These are phyloP conservation scores for Epichloe typhina DNA, from an alignment of 2,329 filamentous ascomycete genomes.

Conservation along the genomic window DNA sequence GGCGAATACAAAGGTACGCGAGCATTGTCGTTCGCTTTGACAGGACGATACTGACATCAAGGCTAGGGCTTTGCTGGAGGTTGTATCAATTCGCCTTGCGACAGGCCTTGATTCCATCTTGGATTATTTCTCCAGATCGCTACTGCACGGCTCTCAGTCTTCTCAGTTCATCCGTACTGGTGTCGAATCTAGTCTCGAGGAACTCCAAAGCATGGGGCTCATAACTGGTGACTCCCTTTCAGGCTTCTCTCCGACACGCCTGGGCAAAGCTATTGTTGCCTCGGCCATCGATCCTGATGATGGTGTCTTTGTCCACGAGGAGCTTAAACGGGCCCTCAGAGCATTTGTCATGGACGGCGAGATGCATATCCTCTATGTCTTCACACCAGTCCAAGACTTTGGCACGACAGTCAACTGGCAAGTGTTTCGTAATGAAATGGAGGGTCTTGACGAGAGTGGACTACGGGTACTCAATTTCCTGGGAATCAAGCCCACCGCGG, in stretches of 20 bases:
- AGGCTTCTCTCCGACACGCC: slow-evolving; percentile 46
- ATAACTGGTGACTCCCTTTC: slow-evolving; percentile 35
- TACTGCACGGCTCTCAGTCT: slow-evolving; percentile 47
- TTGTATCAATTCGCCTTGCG: slow-evolving; percentile 54
- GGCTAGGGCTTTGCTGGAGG: slow-evolving; percentile 54
- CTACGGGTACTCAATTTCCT: slow-evolving; percentile 54
- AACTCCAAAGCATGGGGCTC: slow-evolving; percentile 42
- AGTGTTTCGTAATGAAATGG: slow-evolving; percentile 58
- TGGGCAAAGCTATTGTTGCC: slow-evolving; percentile 59
- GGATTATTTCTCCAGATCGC: slow-evolving; percentile 55
- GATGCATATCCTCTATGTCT: slow-evolving; percentile 67
- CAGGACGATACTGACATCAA: not conserved
- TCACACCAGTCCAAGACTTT: slow-evolving; percentile 55
- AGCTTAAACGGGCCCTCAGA: slow-evolving; percentile 51
- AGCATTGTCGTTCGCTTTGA: not conserved
- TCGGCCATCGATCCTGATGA: slow-evolving; percentile 64
- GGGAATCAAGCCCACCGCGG: slow-evolving; percentile 51
- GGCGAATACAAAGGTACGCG: slow-evolving; percentile 49
- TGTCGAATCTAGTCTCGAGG: slow-evolving; percentile 44
- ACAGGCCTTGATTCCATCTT: slow-evolving; percentile 50
- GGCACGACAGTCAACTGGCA: slow-evolving; percentile 53
- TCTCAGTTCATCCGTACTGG: slow-evolving; percentile 35
- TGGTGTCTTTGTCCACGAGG: slow-evolving; percentile 58
- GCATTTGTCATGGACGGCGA: slow-evolving; percentile 73
- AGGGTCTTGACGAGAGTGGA: slow-evolving; percentile 56